These are phyloP conservation scores for Corniculantispora saksenae DNA, from an alignment of 2,329 filamentous ascomycete species.

Conservation along the genomic window DNA sequence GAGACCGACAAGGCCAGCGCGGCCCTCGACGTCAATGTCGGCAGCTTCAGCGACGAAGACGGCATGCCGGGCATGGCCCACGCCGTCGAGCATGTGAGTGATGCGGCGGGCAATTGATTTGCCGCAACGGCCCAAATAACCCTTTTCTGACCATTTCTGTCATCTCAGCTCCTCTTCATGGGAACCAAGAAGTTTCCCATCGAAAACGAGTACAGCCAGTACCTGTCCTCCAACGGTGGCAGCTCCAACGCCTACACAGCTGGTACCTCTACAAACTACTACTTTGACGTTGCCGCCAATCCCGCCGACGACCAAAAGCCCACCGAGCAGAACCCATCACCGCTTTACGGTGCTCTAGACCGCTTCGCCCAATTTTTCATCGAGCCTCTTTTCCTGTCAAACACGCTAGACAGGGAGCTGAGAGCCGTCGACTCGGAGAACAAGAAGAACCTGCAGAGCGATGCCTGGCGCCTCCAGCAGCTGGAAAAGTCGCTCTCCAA, in stretches of 20 bases:
- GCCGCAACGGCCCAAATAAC: slow-evolving; percentile 22
- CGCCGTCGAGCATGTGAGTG: slow-evolving; percentile 80
- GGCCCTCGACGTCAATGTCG: slow-evolving; percentile 92
- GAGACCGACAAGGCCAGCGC: slow-evolving; percentile 97
- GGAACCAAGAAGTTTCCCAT: slow-evolving; percentile 96
- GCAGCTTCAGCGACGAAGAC: slow-evolving; percentile 88
- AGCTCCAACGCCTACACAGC: slow-evolving; percentile 95
- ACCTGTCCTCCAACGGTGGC: slow-evolving; percentile 85
- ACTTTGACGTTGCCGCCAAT: slow-evolving; percentile 89
- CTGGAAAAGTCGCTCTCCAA: slow-evolving; percentile 87
- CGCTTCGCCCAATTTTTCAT: slow-evolving; percentile 95
- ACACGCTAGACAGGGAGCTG: slow-evolving; percentile 83
- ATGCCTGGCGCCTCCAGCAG: slow-evolving; percentile 84
- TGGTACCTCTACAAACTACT: slow-evolving; percentile 93
- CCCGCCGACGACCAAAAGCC: slow-evolving; percentile 61
- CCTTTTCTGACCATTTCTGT: not conserved
- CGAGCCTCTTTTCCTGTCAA: slow-evolving; percentile 79
- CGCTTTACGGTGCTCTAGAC: slow-evolving; percentile 79
- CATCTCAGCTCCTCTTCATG: slow-evolving; percentile 80
- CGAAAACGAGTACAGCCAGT: slow-evolving; percentile 95
- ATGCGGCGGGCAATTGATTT: slow-evolving; percentile 12
- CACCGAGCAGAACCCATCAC: slow-evolving; percentile 57
- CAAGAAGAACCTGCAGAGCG: slow-evolving; percentile 94
- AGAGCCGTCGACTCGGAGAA: slow-evolving; percentile 92
- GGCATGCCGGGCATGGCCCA: slow-evolving; percentile 95